These are phyloP conservation scores for Mycena metata DNA, from an alignment of 768 basidiomycete genomes.

Conservation along the genomic window DNA sequence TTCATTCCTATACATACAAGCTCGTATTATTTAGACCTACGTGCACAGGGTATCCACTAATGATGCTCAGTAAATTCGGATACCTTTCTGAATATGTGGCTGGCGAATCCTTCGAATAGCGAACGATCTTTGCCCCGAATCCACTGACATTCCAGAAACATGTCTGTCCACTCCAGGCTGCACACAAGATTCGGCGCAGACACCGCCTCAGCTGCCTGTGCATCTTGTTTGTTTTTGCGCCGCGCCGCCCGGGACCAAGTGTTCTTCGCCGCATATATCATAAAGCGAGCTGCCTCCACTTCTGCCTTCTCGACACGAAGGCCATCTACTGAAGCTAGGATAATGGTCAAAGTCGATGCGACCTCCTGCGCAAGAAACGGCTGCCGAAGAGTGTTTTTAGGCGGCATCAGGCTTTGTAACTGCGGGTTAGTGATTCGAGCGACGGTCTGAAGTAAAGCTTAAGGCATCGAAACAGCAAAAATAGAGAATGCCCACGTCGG, in stretches of 20 bases:
- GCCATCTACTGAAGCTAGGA: constrained; percentile 53
- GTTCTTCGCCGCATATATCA: constrained; percentile 32
- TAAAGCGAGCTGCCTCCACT: neutral
- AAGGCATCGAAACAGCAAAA: neutral
- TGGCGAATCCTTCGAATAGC: constrained; percentile 76
- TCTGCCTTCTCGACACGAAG: constrained; percentile 7
- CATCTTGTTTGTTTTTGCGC: constrained; percentile 54
- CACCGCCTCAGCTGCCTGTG: constrained; percentile 21
- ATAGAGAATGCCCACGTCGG: constrained; percentile 72
- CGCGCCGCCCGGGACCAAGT: constrained; percentile 72
- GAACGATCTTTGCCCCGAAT: constrained; percentile 67
- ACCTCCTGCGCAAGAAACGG: constrained; percentile 43
- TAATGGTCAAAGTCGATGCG: constrained; percentile 40
- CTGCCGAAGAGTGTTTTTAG: constrained; percentile 68
- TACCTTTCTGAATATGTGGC: constrained; percentile 72
- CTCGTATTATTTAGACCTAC: too few species aligned
- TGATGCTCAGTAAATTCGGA: neutral
- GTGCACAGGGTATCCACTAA: neutral
- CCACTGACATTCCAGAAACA: constrained; percentile 69
- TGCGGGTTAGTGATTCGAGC: constrained; percentile 54
- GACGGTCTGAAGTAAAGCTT: constrained; percentile 42
- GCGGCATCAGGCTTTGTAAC: constrained; percentile 68
- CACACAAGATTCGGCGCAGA: constrained; percentile 18
- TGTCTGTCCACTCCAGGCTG: constrained; percentile 27
- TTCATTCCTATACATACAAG: too few species aligned